Evolutionary conservation across 441 rosid genomes (phyloP), one percentile per base, ranked within the genome.

Genomic region (Adansonia gregorii): DNA sequence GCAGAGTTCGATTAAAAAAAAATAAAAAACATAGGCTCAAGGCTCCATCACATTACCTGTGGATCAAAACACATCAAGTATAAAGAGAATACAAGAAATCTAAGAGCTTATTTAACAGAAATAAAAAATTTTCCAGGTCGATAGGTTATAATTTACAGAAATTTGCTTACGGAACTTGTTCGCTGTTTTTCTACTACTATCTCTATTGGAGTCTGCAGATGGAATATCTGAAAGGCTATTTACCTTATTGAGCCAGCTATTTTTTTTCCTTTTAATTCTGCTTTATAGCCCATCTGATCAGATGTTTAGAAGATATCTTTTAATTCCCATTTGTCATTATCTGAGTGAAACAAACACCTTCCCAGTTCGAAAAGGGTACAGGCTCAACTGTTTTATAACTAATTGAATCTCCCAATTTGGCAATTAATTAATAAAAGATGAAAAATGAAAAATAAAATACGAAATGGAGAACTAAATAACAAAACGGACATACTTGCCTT

Each of bases 271-370:
- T 14, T 63, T 63, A 35, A 14, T 63, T 63, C 65, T 63, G 46
- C 67, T 49, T 15, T 27, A 70, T 70, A 70, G 55, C 56, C 39
- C 65, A 60, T 60, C 65, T 22, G 39, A 60, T 60, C 6, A 24
- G 65, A 60, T 10, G 9, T 60, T 60, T 9, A 5, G 15, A 60
- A 60, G 63, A 20, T 6, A 60, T 15, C 65, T 22, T 60, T 60
- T 22, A 35, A 9, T 22, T 24, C 65, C 20, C 15, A 9, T 22
- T 6, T 59, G 35, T 10, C 35, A 19, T 58, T 14, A 35, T 35
- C 41, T 35, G 41, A 46, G 11, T 46, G 54, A 19, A 17, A 67
- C 15, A 59, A 59, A 59, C 31, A 35, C 64, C 22, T 59, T 20
- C 64, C 64, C 14, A 3, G 35, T 2, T 59, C 10, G 6, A 20